Evolutionary conservation across 2,329 filamentous ascomycete genomes (phyloP), one percentile per base, ranked within the genome.

Genomic region (Periglandula ipomoeae): DNA sequence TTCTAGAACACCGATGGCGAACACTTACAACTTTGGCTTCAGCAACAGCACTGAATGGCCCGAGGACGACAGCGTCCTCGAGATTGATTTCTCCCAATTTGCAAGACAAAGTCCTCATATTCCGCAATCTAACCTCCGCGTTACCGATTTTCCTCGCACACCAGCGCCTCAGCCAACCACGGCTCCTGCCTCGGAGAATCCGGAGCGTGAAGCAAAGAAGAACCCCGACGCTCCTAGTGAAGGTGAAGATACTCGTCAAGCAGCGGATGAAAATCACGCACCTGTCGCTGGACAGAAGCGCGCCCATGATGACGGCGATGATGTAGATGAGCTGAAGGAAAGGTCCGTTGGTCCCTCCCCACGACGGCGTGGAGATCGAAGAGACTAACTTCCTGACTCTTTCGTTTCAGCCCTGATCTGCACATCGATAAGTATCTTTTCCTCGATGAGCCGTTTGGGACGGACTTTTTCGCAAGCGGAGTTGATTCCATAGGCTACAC

Each of bases 301-400:
- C n/a, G 5, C 19, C 5, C 34, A 15, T 4, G 24, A 39, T 15
- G 19, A 20, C 9, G 19, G 20, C 0, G 6, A 10, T 19, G 35
- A 10, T 20, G 44, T 38, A 13, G 48, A 47, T 8, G 37, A 34
- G 19, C 44, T 38, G 48, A 37, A 26, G 23, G 44, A 15, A 44
- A 47, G 37, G 48, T 50, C 44, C 44, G 48, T 47, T 50, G 19
- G 44, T 50, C 48, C 44, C 27, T 44, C 48, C 44, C 32, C 30
- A 46, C 44, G 32, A 37, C 44, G n/a, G 27, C 44, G 34, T 26
- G 34, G 44, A 47, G 44, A 46, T 34, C 23, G 19, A 17, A 34
- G 19, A 47, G 44, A 50, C 48, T 50, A 44, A 50, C 44, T 11
- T 27, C 11, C 5, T 23, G 44, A 19, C 42, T n/a, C n/a, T 38